Percentiles rank a stretch among this genome's conserved stretches.
These are phyloP conservation scores for Candolleomyces efflorescens DNA, from an alignment of 768 basidiomycete genomes.

Conservation along the genomic window DNA sequence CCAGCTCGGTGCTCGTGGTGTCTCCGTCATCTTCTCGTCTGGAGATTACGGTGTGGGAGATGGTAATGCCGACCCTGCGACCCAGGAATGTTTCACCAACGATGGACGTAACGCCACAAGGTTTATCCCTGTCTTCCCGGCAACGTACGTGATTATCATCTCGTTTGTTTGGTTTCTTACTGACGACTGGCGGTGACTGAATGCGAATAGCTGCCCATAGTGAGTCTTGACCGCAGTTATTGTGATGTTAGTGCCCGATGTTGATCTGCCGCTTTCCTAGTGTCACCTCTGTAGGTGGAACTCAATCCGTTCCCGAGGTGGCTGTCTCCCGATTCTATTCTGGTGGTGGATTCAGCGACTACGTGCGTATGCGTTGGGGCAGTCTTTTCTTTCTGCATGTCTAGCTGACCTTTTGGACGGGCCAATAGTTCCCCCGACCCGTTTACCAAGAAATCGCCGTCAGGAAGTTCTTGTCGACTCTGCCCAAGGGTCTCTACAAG, in stretches of 20 bases:
- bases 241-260: not conserved
- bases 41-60: constrained; percentile 73
- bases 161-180: not conserved
- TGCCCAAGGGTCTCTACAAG: constrained; percentile 45
- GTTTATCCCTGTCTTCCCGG: constrained; percentile 62
- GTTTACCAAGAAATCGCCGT: constrained; percentile 48
- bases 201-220: not conserved
- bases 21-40: constrained; percentile 64
- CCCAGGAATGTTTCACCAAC: constrained; percentile 54
- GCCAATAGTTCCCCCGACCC: constrained; percentile 47
- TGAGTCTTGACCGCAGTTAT: not conserved
- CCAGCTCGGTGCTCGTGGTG: constrained; percentile 63
- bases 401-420: not conserved
- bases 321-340: constrained; percentile 50
- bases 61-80: constrained; percentile 46
- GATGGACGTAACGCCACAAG: constrained; percentile 47
- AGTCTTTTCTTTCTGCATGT: not conserved
- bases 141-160: constrained; percentile 24
- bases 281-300: constrained; percentile 72
- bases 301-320: constrained; percentile 51
- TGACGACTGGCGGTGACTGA: not conserved
- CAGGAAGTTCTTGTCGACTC: constrained; percentile 35
- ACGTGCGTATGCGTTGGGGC: constrained; percentile 34
- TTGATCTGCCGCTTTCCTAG: constrained; percentile 25
- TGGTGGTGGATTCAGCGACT: constrained; percentile 72